These are phyloP conservation scores for Xylariaceae sp. DNA, from an alignment of 2,329 filamentous ascomycete species.

Conservation along the genomic window DNA sequence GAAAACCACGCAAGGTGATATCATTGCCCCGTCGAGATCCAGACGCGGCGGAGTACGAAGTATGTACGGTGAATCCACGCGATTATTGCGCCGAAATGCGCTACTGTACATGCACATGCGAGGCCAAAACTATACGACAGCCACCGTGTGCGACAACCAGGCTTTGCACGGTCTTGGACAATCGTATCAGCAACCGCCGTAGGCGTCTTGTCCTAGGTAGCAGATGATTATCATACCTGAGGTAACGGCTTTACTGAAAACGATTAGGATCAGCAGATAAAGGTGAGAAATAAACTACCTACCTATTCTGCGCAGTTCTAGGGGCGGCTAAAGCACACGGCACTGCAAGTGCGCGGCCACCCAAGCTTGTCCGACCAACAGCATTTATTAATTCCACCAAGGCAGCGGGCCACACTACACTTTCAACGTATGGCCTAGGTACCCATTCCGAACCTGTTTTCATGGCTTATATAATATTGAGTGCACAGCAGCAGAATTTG, in stretches of 20 bases:
- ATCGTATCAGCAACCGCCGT: not conserved
- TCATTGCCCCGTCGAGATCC: not conserved
- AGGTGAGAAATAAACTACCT: no score
- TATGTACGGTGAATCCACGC: not conserved
- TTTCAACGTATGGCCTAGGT: not conserved
- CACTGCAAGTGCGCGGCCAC: not conserved
- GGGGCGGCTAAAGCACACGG: not conserved
- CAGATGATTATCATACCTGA: no score
- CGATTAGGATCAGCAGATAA: no score
- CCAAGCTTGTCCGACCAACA: not conserved
- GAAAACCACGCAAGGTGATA: not conserved
- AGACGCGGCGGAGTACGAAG: not conserved
- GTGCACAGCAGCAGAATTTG: not conserved
- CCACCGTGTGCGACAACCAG: not conserved
- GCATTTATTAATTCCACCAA: not conserved
- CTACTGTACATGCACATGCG: not conserved
- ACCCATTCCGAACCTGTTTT: not conserved
- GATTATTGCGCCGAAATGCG: not conserved
- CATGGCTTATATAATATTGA: not conserved
- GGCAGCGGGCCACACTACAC: not conserved
- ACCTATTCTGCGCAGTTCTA: not conserved
- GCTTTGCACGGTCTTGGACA: not conserved
- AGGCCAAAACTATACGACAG: not conserved
- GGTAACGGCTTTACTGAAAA: no score
- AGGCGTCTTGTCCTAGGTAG: no score